phyloP scores from a whole-genome alignment of 148 eudicot genomes.

The Spergularia marina region DNA sequence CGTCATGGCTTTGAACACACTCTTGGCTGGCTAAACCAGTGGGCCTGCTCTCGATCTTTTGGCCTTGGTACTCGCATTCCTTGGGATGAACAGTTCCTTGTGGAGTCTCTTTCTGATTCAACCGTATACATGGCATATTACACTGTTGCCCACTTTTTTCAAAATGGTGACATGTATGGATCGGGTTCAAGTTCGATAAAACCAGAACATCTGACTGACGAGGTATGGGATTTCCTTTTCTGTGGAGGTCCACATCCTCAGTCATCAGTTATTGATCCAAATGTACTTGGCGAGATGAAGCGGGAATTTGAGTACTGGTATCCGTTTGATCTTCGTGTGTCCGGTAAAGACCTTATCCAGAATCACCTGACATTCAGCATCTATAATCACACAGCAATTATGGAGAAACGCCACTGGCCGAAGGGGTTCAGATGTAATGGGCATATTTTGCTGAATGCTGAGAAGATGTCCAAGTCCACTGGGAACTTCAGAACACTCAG shows the following conservation, averaged over 20 bases:
- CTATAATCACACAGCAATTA: constrained; percentile 77
- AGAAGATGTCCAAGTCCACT: constrained; percentile 96
- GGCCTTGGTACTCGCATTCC: constrained; percentile 96
- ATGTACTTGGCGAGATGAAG: constrained; percentile 68
- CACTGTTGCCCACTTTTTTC: constrained; percentile 77
- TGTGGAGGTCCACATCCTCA: constrained; percentile 59
- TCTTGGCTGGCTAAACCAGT: constrained; percentile 83
- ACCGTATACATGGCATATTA: constrained; percentile 96
- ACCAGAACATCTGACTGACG: constrained; percentile 81
- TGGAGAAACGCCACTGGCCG: constrained; percentile 84
- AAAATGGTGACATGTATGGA: constrained; percentile 82
- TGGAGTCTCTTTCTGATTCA: constrained; percentile 90
- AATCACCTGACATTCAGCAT: constrained; percentile 89
- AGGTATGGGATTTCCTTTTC: constrained; percentile 88
- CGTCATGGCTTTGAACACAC: constrained; percentile 96
- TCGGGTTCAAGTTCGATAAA: constrained; percentile 40
- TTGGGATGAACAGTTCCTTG: constrained; percentile 87
- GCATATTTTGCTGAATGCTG: constrained; percentile 79
- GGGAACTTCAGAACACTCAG: constrained; percentile 83
- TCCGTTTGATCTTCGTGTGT: constrained; percentile 91
- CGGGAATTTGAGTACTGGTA: constrained; percentile 94
- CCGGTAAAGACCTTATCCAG: constrained; percentile 93
- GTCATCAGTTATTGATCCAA: constrained; percentile 45
- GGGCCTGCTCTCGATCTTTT: constrained; percentile 92
- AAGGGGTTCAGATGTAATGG: constrained; percentile 91